Conservation (phyloP, 768 basidiomycete species). For the Phlegmacium glaucopus region DNA sequence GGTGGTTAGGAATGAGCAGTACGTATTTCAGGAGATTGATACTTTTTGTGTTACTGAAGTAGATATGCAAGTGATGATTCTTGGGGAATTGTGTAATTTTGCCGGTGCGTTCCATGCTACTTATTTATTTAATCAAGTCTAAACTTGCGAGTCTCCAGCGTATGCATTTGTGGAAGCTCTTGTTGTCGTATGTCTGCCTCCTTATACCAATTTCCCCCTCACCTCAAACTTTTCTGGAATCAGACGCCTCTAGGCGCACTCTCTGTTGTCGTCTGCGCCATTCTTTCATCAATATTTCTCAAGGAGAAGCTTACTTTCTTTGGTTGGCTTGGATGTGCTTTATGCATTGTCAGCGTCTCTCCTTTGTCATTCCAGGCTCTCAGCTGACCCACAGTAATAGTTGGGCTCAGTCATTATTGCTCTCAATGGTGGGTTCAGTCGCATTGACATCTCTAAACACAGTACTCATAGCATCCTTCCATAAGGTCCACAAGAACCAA, state of each 20-base stretch:
- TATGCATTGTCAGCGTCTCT: constrained; percentile 73
- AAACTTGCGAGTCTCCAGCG: constrained; percentile 36
- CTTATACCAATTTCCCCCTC: neutral
- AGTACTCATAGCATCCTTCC: neutral
- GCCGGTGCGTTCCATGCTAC: constrained; percentile 50
- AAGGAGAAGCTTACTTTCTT: constrained; percentile 93
- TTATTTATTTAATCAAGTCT: constrained; percentile 18
- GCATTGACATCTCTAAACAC: constrained; percentile 10
- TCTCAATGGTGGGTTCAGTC: constrained; percentile 59
- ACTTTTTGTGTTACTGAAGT: constrained; percentile 3
- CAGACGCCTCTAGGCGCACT: constrained; percentile 94
- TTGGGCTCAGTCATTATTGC: constrained; percentile 88
- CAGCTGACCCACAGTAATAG: constrained; percentile 28
- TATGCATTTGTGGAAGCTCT: constrained; percentile 93
- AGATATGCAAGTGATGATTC: constrained; percentile 71
- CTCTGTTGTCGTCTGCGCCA: constrained; percentile 93
- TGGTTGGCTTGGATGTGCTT: constrained; percentile 91
- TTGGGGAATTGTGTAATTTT: constrained; percentile 87
- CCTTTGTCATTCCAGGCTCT: neutral
- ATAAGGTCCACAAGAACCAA: constrained; percentile 63
- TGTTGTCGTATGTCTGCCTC: constrained; percentile 64
- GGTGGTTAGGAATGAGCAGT: constrained; percentile 96
- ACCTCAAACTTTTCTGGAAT: constrained; percentile 1
- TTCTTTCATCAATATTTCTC: constrained; percentile 90
- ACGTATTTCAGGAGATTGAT: constrained; percentile 21